Evolutionary conservation across 371 early-diverging fungal species (phyloP).

Genomic region (Mucor indicus): DNA sequence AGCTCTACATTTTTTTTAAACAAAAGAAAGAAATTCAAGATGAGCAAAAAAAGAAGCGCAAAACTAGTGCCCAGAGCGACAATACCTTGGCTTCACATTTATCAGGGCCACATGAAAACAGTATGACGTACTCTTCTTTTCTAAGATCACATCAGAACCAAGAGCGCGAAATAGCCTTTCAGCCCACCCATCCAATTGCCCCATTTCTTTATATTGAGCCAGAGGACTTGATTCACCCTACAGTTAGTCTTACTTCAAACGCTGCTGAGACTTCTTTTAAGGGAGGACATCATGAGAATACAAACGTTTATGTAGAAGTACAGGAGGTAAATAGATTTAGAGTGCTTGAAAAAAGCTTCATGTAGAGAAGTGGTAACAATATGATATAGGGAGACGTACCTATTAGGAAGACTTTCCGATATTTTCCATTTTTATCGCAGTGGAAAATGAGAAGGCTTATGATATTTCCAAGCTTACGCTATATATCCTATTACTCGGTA

Average conservation of each 20-base stretch:
- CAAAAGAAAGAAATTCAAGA: not conserved
- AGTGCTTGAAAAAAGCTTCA: no score
- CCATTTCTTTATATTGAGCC: no score
- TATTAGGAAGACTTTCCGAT: slow-evolving; percentile 43
- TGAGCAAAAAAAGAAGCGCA: slow-evolving; percentile 1
- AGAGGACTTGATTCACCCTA: no score
- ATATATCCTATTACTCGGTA: slow-evolving; percentile 48
- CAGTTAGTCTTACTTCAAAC: no score
- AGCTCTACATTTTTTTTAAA: slow-evolving; percentile 33
- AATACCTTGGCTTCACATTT: not conserved
- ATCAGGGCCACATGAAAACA: no score
- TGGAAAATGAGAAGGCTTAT: slow-evolving; percentile 55
- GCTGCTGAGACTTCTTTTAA: not conserved
- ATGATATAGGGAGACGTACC: slow-evolving; percentile 41
- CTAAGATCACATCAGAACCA: no score
- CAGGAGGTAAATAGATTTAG: slow-evolving; percentile 25
- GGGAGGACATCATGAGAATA: slow-evolving; percentile 5
- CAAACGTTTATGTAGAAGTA: slow-evolving; percentile 22
- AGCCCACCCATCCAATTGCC: no score
- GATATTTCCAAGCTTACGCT: slow-evolving; percentile 48
- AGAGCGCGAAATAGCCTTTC: no score
- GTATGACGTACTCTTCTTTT: no score
- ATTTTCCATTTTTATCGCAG: slow-evolving; percentile 44
- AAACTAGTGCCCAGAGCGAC: slow-evolving; percentile 10
- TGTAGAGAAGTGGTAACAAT: no score